A percentile compares a stretch with the other conserved stretches of the same genome.
Conservation (phyloP, 192 early-diverging fungal species). For the Backusella westeae region DNA sequence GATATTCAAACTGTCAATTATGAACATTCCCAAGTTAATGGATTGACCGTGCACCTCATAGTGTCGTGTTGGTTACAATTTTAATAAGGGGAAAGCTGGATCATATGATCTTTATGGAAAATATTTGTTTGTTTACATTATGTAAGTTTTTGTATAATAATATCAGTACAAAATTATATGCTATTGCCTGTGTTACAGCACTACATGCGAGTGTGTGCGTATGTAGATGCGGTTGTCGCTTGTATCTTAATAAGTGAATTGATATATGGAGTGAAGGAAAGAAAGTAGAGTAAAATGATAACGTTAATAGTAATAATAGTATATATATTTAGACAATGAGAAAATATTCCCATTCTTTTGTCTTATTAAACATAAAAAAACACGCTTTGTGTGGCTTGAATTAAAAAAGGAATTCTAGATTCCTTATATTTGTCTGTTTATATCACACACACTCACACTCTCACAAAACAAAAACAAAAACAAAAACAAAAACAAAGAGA, state of each 20-base stretch:
- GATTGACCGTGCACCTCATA: too few relatives aligned
- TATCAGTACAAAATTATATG: neutral
- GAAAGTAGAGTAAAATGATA: neutral
- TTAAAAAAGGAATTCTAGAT: neutral
- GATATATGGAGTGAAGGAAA: neutral
- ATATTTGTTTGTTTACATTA: neutral
- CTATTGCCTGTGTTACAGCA: neutral
- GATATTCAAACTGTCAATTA: too few relatives aligned
- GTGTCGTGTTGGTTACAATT: too few relatives aligned
- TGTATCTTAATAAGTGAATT: neutral
- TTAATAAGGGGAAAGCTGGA: neutral
- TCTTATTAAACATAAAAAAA: neutral
- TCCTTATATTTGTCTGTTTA: neutral
- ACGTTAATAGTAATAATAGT: neutral
- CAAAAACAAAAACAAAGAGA: neutral
- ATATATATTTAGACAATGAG: neutral
- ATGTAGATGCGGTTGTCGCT: neutral
- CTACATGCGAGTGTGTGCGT: neutral
- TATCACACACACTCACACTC: neutral
- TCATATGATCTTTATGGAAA: neutral
- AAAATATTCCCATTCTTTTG: neutral
- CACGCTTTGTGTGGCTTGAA: neutral
- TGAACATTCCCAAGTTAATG: too few relatives aligned
- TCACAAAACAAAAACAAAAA: neutral
- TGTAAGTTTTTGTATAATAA: neutral